phyloP scores from a whole-genome alignment of 2,329 filamentous ascomycete genomes.

The Colletotrichum horii region DNA sequence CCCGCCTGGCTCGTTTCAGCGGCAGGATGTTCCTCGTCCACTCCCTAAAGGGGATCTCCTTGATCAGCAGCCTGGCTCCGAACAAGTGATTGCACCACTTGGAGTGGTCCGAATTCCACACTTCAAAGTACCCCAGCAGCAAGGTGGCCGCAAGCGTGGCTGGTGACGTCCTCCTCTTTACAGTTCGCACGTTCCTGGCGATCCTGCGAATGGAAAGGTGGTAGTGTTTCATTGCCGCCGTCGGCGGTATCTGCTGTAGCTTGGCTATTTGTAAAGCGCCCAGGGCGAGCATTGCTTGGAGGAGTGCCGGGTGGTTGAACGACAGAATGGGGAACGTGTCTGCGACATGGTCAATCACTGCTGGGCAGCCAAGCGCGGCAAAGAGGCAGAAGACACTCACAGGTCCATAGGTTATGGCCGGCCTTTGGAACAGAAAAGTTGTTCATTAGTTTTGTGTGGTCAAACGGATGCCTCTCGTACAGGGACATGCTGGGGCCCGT shows the following conservation, averaged over 20 bases:
- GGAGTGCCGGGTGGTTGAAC: slow-evolving; percentile 81
- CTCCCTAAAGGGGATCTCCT: slow-evolving; percentile 78
- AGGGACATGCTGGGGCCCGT: slow-evolving; percentile 87
- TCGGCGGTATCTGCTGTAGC: slow-evolving; percentile 74
- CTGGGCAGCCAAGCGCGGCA: background rate
- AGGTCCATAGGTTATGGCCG: slow-evolving; percentile 70
- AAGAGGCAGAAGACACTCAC: slow-evolving; percentile 42
- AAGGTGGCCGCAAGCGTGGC: slow-evolving; percentile 88
- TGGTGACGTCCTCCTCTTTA: slow-evolving; percentile 72
- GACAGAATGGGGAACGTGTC: slow-evolving; percentile 83
- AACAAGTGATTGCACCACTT: slow-evolving; percentile 95
- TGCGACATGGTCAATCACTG: slow-evolving; percentile 34
- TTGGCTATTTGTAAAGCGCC: slow-evolving; percentile 88
- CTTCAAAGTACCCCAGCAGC: slow-evolving; percentile 89
- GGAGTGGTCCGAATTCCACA: slow-evolving; percentile 91
- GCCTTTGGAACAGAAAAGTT: slow-evolving; percentile 65
- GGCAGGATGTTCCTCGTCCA: slow-evolving; percentile 75
- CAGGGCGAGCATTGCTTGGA: slow-evolving; percentile 90
- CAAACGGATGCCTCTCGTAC: slow-evolving; percentile 82
- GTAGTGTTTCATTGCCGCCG: slow-evolving; percentile 89
- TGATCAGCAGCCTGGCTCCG: slow-evolving; percentile 81
- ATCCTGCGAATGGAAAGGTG: slow-evolving; percentile 82
- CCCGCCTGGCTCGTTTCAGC: slow-evolving; percentile 54
- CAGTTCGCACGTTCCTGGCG: slow-evolving; percentile 74
- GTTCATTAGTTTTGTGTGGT: slow-evolving; percentile 70